Conservation (phyloP, 495 filamentous ascomycete genomes). For the Aspergillus indologenus region DNA sequence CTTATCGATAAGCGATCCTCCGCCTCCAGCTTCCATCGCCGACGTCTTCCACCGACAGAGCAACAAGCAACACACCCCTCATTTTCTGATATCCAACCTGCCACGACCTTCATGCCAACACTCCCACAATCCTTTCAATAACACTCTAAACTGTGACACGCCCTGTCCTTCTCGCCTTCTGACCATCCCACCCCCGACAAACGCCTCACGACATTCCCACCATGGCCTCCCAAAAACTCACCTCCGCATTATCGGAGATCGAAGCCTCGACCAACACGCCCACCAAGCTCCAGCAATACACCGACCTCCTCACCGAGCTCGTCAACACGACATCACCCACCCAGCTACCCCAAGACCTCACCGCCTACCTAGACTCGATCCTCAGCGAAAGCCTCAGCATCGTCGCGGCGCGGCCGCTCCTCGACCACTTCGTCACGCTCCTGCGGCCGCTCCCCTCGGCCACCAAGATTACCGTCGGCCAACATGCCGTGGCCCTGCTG, state of each 20-base stretch:
- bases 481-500: conserved; percentile 63
- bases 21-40: neutral
- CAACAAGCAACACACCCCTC: conserved; percentile 4
- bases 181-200: neutral
- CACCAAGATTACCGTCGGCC: conserved; percentile 66
- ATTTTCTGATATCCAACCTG: conserved; percentile 6
- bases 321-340: conserved; percentile 49
- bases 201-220: too few species aligned
- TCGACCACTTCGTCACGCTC: conserved; percentile 61
- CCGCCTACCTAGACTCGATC: conserved; percentile 64
- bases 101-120: neutral
- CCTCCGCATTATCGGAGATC: conserved; percentile 52
- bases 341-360: conserved; percentile 61
- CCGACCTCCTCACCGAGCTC: conserved; percentile 62
- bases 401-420: conserved; percentile 67
- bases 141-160: too few species aligned
- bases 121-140: neutral
- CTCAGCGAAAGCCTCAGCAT: conserved; percentile 69
- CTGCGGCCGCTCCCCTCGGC: conserved; percentile 57
- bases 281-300: conserved; percentile 62
- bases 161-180: too few species aligned
- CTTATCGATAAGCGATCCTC: conserved; percentile 34
- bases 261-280: conserved; percentile 49
- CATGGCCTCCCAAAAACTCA: conserved; percentile 60
- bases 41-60: neutral